A percentile compares a stretch with the other conserved stretches of the same genome.
Conservation (phyloP, 352 stramenopile genomes). For the Phytopythium mirpurense region DNA sequence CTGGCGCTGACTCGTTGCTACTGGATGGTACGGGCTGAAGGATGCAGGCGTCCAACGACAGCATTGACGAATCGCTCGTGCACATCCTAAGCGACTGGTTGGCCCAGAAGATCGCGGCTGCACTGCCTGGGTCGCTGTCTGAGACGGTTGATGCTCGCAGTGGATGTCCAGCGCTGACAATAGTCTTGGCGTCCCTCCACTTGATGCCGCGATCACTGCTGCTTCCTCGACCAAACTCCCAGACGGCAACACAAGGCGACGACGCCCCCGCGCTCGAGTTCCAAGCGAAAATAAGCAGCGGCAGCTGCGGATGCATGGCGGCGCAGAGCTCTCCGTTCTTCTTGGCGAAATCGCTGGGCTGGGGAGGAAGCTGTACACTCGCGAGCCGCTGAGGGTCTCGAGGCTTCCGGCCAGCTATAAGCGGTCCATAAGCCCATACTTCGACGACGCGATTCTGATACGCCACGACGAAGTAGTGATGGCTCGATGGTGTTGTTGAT, state of each 20-base stretch:
- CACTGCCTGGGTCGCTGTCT: background rate
- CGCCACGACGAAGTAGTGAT: conserved; percentile 30
- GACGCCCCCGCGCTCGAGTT: background rate
- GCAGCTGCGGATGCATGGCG: conserved; percentile 30
- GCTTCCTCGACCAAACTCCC: background rate
- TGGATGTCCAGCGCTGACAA: background rate
- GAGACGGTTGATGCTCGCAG: background rate
- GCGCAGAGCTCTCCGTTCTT: conserved; percentile 41
- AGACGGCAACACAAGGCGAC: background rate
- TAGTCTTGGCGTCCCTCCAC: conserved; percentile 1
- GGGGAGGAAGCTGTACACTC: conserved; percentile 30
- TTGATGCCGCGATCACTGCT: background rate
- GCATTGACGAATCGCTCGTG: background rate
- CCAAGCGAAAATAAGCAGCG: conserved; percentile 47
- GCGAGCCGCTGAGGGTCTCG: conserved; percentile 27
- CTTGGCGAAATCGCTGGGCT: conserved; percentile 45
- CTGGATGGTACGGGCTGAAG: background rate
- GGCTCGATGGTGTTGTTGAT: conserved; percentile 10
- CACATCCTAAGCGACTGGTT: conserved; percentile 4
- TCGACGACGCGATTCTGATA: conserved; percentile 60
- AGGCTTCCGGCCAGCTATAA: conserved; percentile 5
- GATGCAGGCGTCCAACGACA: background rate
- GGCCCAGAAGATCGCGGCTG: background rate
- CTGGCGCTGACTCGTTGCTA: background rate
- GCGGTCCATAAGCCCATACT: conserved; percentile 28